These are phyloP conservation scores for Trichophyton equinum DNA, from an alignment of 2,329 filamentous ascomycete species.

Conservation along the genomic window DNA sequence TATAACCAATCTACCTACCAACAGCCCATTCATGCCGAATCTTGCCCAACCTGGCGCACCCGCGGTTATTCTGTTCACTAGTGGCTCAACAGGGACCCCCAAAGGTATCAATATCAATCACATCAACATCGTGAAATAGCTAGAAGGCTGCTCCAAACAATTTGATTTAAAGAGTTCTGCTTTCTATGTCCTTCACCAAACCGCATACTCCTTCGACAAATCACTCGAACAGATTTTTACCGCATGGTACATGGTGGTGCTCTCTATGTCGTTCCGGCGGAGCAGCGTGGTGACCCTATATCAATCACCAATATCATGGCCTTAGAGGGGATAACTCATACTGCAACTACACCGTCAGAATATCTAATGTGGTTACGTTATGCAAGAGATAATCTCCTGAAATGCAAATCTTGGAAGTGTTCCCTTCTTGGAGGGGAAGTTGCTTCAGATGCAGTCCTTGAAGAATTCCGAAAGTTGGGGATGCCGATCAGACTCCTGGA, in stretches of 20 bases:
- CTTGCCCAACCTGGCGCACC: slow-evolving; percentile 19
- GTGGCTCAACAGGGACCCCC: slow-evolving; percentile 23
- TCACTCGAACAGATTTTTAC: slow-evolving; percentile 15
- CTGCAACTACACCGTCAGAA: slow-evolving; percentile 17
- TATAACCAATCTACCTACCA: slow-evolving; percentile 20
- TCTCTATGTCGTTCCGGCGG: slow-evolving; percentile 12
- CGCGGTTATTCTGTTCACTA: slow-evolving; percentile 27
- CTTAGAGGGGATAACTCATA: slow-evolving; percentile 14
- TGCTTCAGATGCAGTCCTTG: slow-evolving; percentile 6
- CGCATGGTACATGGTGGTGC: slow-evolving; percentile 13
- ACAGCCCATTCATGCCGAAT: slow-evolving; percentile 5
- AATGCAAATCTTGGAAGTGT: slow-evolving; percentile 12
- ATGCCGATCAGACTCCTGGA: slow-evolving; percentile 12
- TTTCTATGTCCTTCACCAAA: slow-evolving; percentile 13
- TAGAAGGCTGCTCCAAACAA: slow-evolving; percentile 12
- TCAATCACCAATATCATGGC: slow-evolving; percentile 13
- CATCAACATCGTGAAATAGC: slow-evolving; percentile 14
- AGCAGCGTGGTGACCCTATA: slow-evolving; percentile 15
- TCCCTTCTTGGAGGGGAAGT: slow-evolving; percentile 16
- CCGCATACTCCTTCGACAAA: slow-evolving; percentile 12
- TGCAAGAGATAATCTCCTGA: slow-evolving; percentile 10
- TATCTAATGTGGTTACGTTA: slow-evolving; percentile 14
- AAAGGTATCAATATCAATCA: slow-evolving; percentile 31
- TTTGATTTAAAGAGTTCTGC: slow-evolving; percentile 7
- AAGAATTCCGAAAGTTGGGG: slow-evolving; percentile 10